Evolutionary conservation across 1,139 yeast genomes (phyloP).

Genomic region (Taphrina pruni): DNA sequence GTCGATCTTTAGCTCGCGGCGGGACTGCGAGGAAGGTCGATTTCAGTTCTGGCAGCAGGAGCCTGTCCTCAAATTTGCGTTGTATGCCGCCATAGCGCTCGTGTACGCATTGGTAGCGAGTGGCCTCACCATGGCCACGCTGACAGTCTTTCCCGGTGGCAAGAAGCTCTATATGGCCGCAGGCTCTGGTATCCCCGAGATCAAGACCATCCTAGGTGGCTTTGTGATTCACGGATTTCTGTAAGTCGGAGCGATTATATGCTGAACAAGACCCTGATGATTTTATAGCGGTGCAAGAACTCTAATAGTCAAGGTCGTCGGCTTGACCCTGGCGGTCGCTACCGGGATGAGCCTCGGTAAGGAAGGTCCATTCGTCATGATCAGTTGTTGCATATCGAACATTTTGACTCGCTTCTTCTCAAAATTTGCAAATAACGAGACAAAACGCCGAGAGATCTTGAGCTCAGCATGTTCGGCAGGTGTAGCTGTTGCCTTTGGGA

Average conservation of each 20-base stretch:
- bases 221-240: constrained; percentile 63
- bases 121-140: constrained; percentile 24
- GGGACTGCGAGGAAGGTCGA: constrained; percentile 2
- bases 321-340: constrained; percentile 65
- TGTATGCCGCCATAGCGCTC: constrained; percentile 13
- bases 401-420: constrained; percentile 61
- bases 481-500: constrained; percentile 72
- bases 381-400: constrained; percentile 72
- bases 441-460: constrained; percentile 63
- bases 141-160: constrained; percentile 23
- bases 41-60: constrained; percentile 17
- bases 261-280: background rate
- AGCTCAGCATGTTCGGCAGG: constrained; percentile 73
- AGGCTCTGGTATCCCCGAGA: constrained; percentile 64
- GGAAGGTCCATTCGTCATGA: constrained; percentile 73
- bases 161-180: constrained; percentile 32
- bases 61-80: background rate
- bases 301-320: constrained; percentile 59
- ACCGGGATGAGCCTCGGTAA: constrained; percentile 71
- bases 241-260: background rate
- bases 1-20: background rate
- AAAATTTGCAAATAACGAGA: constrained; percentile 60
- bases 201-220: constrained; percentile 62
- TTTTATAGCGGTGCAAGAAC: constrained; percentile 58
- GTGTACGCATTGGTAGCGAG: constrained; percentile 7